These are phyloP conservation scores for Ogataea degrootiae DNA, from an alignment of 805 yeast genomes.

Conservation along the genomic window DNA sequence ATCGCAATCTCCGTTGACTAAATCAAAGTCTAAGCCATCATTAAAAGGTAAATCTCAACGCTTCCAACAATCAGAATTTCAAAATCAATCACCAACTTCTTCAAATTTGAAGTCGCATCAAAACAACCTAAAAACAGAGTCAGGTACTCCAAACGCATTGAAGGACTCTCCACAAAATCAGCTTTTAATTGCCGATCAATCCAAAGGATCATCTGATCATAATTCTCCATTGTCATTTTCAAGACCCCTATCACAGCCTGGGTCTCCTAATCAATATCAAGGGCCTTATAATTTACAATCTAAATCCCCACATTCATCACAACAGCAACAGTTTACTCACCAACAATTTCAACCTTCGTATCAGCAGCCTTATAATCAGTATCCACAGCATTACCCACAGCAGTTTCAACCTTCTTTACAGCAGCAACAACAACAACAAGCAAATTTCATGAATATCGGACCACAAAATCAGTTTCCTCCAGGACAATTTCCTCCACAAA, in stretches of 20 bases:
- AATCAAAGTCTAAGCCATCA: too few species aligned
- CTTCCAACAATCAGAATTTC: too few species aligned
- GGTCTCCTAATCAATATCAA: not conserved
- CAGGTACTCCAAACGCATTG: not conserved
- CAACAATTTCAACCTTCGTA: slow-evolving; percentile 3
- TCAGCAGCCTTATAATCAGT: slow-evolving; percentile 1
- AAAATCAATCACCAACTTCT: too few species aligned
- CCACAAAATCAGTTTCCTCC: slow-evolving; percentile 7
- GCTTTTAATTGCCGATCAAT: not conserved
- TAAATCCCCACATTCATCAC: not conserved
- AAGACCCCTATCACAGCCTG: not conserved
- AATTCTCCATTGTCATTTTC: not conserved
- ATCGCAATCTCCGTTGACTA: too few species aligned
- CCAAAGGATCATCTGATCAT: not conserved
- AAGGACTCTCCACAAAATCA: not conserved
- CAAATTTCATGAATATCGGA: slow-evolving; percentile 9
- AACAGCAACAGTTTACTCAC: slow-evolving; percentile 1
- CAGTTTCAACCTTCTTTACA: slow-evolving; percentile 1
- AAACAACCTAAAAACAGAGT: not conserved
- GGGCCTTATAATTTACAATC: not conserved
- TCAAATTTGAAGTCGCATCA: too few species aligned
- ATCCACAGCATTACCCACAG: not conserved
- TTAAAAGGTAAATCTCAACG: too few species aligned
- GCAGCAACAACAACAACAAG: slow-evolving; percentile 2
- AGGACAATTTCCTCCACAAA: slow-evolving; percentile 7